Evolutionary conservation across 495 filamentous ascomycete species (phyloP), one percentile per base, ranked within the genome.

Genomic region (Neurospora sp.): DNA sequence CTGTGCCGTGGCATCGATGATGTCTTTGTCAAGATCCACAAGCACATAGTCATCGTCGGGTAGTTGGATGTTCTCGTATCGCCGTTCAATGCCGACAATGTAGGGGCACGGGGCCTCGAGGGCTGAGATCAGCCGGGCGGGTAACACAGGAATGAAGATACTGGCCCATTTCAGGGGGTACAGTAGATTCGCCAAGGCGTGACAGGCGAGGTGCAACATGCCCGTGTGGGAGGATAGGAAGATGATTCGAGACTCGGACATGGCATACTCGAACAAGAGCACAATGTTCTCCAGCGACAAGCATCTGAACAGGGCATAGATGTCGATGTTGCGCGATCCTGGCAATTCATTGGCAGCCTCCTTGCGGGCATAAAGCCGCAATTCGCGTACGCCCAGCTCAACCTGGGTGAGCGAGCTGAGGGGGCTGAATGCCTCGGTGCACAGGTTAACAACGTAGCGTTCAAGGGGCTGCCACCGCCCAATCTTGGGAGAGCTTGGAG

Each of bases 391-490:
- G 2, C 91, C 89, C 24, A 99, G 85, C 83, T 99, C 96, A 21
- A 98, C 94, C 80, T 98, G 96, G 0, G 96, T 99, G 81, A 94
- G 93, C 5, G 96, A 98, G 34, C 92, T 91, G 28, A 94, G 90
- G 3, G 96, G 96, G 76, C 92, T 93, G 76, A 95, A 90, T 7
- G 96, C 96, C 81, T 98, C 96, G 13, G 94, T 94, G 82, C 96
- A 99, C 28, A 99, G 88, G 79, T 99, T 99, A 83, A 98, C 92
- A 45, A 99, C 96, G 82, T 98, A 99, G 82, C 94, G 89, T 83
- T 99, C 96, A 71, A 99, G 82, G 34, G 96, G 96, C 78, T 97
- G 95, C 96, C 96, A 99, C 73, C 93, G 88, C n/a, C 96, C 96
- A 75, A 97, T 89, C 70, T 90, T 93, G 19, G 95, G 93, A 5